Evolutionary conservation across 352 stramenopile genomes (phyloP).

Genomic region (Phytophthora constricta): DNA sequence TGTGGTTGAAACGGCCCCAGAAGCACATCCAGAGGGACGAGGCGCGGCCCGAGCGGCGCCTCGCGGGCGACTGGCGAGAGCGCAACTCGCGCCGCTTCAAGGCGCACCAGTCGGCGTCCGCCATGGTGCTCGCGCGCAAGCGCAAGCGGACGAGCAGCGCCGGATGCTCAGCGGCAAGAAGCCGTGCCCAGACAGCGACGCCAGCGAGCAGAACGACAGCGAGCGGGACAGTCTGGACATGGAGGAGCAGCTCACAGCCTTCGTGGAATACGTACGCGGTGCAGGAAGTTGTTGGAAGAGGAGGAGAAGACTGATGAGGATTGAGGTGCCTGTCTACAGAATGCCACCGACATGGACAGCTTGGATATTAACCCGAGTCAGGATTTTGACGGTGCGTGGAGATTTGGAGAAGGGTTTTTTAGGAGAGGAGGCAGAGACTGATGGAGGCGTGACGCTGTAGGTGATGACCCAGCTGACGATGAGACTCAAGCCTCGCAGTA

Average conservation of each 20-base stretch:
- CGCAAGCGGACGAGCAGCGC: conserved; percentile 40
- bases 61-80: conserved; percentile 9
- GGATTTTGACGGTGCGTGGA: conserved; percentile 57
- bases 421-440: too few species aligned
- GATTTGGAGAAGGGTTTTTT: neutral
- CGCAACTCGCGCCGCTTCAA: conserved; percentile 8
- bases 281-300: neutral
- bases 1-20: conserved; percentile 11
- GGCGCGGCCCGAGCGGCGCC: neutral
- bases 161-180: conserved; percentile 30
- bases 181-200: conserved; percentile 30
- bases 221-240: conserved; percentile 45
- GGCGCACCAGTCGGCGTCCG: conserved; percentile 34
- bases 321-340: conserved; percentile 26
- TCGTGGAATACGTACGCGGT: conserved; percentile 68
- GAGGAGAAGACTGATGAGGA: conserved; percentile 6
- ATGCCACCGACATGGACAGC: conserved; percentile 62
- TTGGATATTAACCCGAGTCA: conserved; percentile 68
- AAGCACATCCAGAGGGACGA: conserved; percentile 34
- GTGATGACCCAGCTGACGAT: conserved; percentile 22
- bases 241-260: conserved; percentile 55
- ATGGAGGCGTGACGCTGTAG: conserved; percentile 20
- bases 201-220: conserved; percentile 37
- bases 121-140: conserved; percentile 40
- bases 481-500: conserved; percentile 31